Conservation (phyloP, 768 basidiomycete genomes). For the Amanita molliuscula region DNA sequence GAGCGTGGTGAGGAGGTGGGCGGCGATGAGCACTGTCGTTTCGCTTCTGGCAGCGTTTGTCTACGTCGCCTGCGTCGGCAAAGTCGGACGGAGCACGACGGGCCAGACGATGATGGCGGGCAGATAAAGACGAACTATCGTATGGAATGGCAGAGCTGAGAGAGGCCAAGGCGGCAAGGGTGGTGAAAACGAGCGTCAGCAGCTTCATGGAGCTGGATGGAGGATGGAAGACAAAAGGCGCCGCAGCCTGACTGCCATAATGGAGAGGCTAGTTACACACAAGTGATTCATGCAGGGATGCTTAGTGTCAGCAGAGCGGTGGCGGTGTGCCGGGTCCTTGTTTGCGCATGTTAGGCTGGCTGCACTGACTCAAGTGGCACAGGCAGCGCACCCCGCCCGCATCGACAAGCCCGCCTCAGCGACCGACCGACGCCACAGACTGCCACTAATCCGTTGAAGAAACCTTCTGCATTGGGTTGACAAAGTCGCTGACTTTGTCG, state of each 20-base stretch:
- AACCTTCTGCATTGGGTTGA: constrained; percentile 10
- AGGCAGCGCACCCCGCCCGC: neutral
- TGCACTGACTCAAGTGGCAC: neutral
- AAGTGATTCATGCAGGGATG: too few relatives aligned
- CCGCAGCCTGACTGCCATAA: neutral
- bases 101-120: constrained; percentile 27
- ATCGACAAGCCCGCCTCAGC: neutral
- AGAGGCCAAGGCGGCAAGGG: constrained; percentile 24
- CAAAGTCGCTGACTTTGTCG: constrained; percentile 32
- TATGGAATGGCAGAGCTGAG: constrained; percentile 23
- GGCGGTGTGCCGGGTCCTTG: neutral
- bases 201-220: constrained; percentile 30
- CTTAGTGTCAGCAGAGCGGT: too few relatives aligned
- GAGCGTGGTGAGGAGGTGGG: neutral
- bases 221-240: constrained; percentile 5
- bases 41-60: constrained; percentile 13
- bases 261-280: too few relatives aligned
- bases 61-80: constrained; percentile 4
- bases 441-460: neutral
- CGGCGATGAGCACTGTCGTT: neutral
- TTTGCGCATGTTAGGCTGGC: neutral
- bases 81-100: constrained; percentile 15
- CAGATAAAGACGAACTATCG: constrained; percentile 15
- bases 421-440: neutral
- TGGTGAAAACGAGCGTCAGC: constrained; percentile 23